phyloP scores from a whole-genome alignment of 1,139 yeast species.

The Yamadazyma epiphylla region DNA sequence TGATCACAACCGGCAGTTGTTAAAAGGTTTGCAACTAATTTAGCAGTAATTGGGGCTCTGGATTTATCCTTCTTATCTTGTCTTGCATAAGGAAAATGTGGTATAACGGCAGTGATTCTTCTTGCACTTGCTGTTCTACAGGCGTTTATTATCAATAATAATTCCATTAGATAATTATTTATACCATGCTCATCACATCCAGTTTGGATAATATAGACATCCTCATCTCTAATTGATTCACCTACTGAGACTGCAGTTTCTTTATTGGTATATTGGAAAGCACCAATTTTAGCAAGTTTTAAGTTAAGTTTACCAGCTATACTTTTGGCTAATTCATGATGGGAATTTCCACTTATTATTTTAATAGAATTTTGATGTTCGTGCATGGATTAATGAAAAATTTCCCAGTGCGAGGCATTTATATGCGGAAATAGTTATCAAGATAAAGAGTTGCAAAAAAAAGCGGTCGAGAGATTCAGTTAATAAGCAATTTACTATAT shows the following conservation, averaged over 20 bases:
- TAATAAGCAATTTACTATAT: too few species aligned
- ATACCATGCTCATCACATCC: conserved; percentile 56
- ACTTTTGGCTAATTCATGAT: conserved; percentile 70
- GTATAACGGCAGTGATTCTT: conserved; percentile 73
- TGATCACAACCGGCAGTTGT: conserved; percentile 81
- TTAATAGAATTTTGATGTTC: conserved; percentile 44
- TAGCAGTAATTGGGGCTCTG: conserved; percentile 80
- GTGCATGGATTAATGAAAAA: too few species aligned
- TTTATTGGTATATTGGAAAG: conserved; percentile 69
- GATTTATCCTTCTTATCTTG: conserved; percentile 81
- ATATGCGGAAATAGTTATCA: too few species aligned
- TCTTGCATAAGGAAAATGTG: conserved; percentile 80
- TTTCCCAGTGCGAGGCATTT: too few species aligned
- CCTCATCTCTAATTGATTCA: conserved; percentile 91
- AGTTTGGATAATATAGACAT: conserved; percentile 74
- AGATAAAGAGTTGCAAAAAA: too few species aligned
- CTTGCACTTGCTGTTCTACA: conserved; percentile 78
- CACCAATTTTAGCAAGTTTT: conserved; percentile 58
- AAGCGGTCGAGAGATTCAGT: too few species aligned
- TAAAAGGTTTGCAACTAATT: conserved; percentile 68
- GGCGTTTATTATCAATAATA: conserved; percentile 69
- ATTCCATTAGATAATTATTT: conserved; percentile 69
- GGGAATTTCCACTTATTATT: conserved; percentile 84
- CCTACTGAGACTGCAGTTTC: conserved; percentile 95
- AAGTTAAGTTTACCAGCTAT: conserved; percentile 62